A percentile compares a stretch with the other conserved stretches of the same genome.
These are phyloP conservation scores for Pichiaceae sp. DNA, from an alignment of 1,139 yeast genomes.

Conservation along the genomic window DNA sequence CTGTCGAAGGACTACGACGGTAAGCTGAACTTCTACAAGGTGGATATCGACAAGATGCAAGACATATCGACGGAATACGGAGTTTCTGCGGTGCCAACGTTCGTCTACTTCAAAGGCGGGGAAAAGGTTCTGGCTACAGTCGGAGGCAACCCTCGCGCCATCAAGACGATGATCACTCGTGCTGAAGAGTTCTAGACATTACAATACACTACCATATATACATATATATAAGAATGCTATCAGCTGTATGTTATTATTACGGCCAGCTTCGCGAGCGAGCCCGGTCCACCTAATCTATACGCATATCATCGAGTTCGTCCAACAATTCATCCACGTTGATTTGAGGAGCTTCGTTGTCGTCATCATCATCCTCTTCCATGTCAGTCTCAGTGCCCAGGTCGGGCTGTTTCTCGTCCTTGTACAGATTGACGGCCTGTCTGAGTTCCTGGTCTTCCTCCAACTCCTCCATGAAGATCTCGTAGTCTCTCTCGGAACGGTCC, in stretches of 20 bases:
- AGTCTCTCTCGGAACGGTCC: slow-evolving; percentile 91
- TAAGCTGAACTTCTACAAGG: slow-evolving; percentile 60
- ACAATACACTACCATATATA: no score
- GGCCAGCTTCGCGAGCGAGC: not conserved
- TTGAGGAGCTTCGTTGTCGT: slow-evolving; percentile 61
- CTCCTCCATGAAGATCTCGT: slow-evolving; percentile 92
- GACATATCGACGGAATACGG: slow-evolving; percentile 65
- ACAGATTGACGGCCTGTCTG: slow-evolving; percentile 82
- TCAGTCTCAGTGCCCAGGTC: slow-evolving; percentile 30
- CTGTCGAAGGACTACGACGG: slow-evolving; percentile 36
- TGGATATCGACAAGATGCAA: slow-evolving; percentile 67
- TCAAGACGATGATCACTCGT: slow-evolving; percentile 23
- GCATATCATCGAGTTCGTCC: slow-evolving; percentile 92
- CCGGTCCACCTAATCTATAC: slow-evolving; percentile 39
- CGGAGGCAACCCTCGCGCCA: slow-evolving; percentile 66
- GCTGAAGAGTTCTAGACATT: slow-evolving; percentile 5
- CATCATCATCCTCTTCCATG: slow-evolving; percentile 40
- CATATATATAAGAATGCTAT: not conserved
- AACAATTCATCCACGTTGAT: slow-evolving; percentile 74
- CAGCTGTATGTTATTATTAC: not conserved
- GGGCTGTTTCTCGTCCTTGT: slow-evolving; percentile 46
- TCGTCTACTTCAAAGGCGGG: slow-evolving; percentile 65
- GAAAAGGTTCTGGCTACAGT: slow-evolving; percentile 52
- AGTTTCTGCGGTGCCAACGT: slow-evolving; percentile 84
- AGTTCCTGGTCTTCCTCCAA: slow-evolving; percentile 95